Base-by-base conservation (phyloP, 495 filamentous ascomycete species). In the Cercophora scortea region DNA sequence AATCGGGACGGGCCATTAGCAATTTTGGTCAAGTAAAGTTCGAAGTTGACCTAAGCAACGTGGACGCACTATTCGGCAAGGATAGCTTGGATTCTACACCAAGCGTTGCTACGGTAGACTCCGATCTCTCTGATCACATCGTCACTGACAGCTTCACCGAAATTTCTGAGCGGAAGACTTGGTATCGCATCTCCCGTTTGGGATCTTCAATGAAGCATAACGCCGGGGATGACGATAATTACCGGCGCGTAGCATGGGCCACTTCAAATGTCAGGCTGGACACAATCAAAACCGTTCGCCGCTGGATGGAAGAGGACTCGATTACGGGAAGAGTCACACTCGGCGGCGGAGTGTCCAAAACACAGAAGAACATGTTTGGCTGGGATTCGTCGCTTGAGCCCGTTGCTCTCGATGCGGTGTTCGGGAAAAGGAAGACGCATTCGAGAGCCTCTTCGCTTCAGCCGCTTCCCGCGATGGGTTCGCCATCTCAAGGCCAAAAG, bases 291-390 rank as follows among this genome's bases (percentile, higher is more conserved):
- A 78, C 78, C 32, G 79, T 83, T 32, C 68, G 71, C 18, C 70
- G 76, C 19, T 84, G 81, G 81, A 79, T 81, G 68, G 74, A 77
- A 46, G 76, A 83, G 58, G 81, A 81, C 54, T 77, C 74, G 8
- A 73, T 78, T 41, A 63, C 72, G 19, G 76, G 78, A 6, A 71
- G 73, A 19, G 66, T 70, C 11, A 70, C 70, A 0, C 62, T 80
- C 9, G 78, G 77, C 8, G 72, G 65, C 18, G 64, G 62, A 8
- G 64, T 60, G 8, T 61, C 66, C 53, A 70, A 69, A 18, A 72
- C 69, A 11, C 68, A 69, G 18, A 71, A 71, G 42, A 71, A 69
- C 51, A 68, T 77, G 50, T 81, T 81, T 56, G 74, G 76, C 7
- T 80, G 79, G 77, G 73, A 79, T 45, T 71, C 75, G 2, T 68